Base-by-base conservation (phyloP, 441 rosid species). In the Arabidopsis lyrata region DNA sequence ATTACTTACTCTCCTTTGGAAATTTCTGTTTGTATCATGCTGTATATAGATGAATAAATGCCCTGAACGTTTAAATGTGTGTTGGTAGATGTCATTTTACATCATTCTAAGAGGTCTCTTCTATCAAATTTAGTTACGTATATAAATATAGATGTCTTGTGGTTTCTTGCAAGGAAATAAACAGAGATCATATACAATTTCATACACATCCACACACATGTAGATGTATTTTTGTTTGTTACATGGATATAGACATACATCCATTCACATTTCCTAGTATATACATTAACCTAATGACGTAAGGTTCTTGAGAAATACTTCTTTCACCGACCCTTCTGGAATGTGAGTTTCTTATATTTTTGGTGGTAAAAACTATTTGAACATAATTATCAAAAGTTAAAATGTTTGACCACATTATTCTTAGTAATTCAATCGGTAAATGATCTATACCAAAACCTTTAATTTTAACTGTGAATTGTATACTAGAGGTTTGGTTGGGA, bases 31-130 rank as follows among this genome's bases (percentile, higher is more conserved):
- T 54, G 57, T 63, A 16, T 45, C 5, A 2, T 20, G 3, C 22
- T 50, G 14, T 49, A 9, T 49, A 49, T 49, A 20, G 14, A 20
- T 11, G 14, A 49, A 49, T 41, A 50, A 27, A 53, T 72, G 63
- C 70, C 14, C 27, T 54, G 55, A 44, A 72, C 76, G 64, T 72
- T 32, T 24, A 55, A 39, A 13, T 22, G 38, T 50, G 47, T 55
- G 56, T 54, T 53, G 69, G 29, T 63, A 73, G 5, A 63, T 72
- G 76, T 63, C 48, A 24, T 20, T 53, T 54, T 42, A 20, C 20
- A 60, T 44, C 53, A 53, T 53, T 63, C 38, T 11, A 53, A 72
- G 45, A 44, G 36, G 63, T 55, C 31, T 64, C 22, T 48, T 54
- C 29, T 34, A n/a, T 35, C 62, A 13, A 11, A 5, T 3, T 1